These are phyloP conservation scores for Margaritispora aquatica DNA, from an alignment of 495 filamentous ascomycete species.

Conservation along the genomic window DNA sequence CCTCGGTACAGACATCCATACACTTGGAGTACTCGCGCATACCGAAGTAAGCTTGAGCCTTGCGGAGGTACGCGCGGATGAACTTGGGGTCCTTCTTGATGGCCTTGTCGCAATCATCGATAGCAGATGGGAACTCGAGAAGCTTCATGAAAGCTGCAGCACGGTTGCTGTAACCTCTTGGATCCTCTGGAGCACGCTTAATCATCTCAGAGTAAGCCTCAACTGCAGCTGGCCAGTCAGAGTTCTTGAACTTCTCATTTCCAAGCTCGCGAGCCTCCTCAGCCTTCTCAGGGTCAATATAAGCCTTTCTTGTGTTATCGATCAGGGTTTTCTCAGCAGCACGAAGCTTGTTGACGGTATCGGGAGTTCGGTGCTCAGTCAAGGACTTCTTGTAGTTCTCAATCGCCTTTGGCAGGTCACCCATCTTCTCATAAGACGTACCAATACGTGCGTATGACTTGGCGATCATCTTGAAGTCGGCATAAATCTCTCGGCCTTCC, in stretches of 20 bases:
- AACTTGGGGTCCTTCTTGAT: slow-evolving; percentile 89
- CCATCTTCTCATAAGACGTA: slow-evolving; percentile 80
- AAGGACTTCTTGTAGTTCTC: slow-evolving; percentile 88
- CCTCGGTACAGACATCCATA: slow-evolving; percentile 81
- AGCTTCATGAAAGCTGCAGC: slow-evolving; percentile 96
- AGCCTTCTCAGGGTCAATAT: slow-evolving; percentile 85
- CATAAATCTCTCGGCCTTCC: slow-evolving; percentile 76
- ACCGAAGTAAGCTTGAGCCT: slow-evolving; percentile 85
- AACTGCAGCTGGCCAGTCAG: slow-evolving; percentile 93
- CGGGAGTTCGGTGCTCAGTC: slow-evolving; percentile 94
- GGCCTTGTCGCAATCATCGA: slow-evolving; percentile 87
- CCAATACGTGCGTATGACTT: slow-evolving; percentile 96
- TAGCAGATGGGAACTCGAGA: slow-evolving; percentile 86
- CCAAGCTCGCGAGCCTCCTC: slow-evolving; percentile 94
- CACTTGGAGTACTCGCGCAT: slow-evolving; percentile 98
- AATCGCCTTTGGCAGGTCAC: slow-evolving; percentile 75
- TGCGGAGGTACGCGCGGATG: slow-evolving; percentile 91
- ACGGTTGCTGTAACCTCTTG: slow-evolving; percentile 94
- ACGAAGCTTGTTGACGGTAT: slow-evolving; percentile 87
- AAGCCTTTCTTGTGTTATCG: slow-evolving; percentile 67
- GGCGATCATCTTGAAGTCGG: slow-evolving; percentile 95
- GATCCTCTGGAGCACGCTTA: slow-evolving; percentile 89
- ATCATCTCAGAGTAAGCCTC: slow-evolving; percentile 96
- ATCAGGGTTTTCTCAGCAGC: slow-evolving; percentile 87
- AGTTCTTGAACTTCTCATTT: slow-evolving; percentile 92